Evolutionary conservation across 305 asterid species (phyloP).

Genomic region (Fraxinus albicans): DNA sequence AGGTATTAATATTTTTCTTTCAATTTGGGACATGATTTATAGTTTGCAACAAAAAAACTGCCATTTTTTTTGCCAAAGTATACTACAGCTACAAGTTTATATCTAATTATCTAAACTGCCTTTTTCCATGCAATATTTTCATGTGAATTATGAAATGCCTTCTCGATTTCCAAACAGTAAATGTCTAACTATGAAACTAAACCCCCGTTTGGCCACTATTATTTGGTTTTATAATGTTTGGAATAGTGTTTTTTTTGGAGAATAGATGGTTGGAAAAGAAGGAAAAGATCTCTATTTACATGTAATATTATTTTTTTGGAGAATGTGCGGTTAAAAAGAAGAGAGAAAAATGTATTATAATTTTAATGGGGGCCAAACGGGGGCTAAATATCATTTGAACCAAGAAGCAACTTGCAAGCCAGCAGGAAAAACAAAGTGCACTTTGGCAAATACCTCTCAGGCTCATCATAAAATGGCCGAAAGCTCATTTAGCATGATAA

Average conservation of each 20-base stretch:
- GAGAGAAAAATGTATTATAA: background rate
- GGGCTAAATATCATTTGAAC: background rate
- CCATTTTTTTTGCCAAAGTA: background rate
- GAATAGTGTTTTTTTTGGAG: background rate
- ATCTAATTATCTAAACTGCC: background rate
- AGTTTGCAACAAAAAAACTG: background rate
- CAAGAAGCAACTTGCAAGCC: background rate
- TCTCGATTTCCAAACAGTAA: background rate
- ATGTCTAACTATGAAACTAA: background rate
- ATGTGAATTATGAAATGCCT: background rate
- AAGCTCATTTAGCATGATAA: background rate
- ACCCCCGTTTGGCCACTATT: background rate
- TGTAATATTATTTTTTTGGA: background rate
- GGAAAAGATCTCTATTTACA: background rate
- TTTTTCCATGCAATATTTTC: background rate
- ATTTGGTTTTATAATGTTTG: background rate
- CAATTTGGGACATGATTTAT: background rate
- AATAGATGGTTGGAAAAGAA: background rate
- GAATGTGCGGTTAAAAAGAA: too few species aligned
- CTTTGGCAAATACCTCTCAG: background rate
- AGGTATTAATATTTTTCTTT: background rate
- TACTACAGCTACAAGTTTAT: background rate
- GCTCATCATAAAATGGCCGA: background rate
- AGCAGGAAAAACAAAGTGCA: background rate
- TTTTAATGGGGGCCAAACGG: background rate